These are phyloP conservation scores for Dactylellina drechsleri DNA, from an alignment of 2,329 filamentous ascomycete genomes.

Conservation along the genomic window DNA sequence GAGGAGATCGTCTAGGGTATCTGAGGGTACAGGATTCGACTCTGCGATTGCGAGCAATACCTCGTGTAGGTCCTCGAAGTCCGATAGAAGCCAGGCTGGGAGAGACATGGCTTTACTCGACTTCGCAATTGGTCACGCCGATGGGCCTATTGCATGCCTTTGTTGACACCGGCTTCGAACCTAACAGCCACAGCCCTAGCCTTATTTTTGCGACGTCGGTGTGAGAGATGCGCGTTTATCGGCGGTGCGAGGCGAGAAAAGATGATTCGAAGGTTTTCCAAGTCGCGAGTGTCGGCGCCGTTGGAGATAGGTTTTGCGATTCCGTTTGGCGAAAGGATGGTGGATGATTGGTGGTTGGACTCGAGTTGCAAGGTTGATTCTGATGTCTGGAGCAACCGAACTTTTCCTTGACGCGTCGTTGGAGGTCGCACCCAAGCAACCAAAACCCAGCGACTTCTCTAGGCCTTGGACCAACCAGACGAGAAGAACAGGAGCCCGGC, in stretches of 20 bases:
- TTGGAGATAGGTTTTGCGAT: slow-evolving; percentile 15
- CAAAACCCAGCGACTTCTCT: slow-evolving; percentile 14
- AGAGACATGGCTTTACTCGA: slow-evolving; percentile 31
- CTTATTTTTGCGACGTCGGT: slow-evolving; percentile 5
- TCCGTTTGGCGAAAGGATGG: slow-evolving; percentile 12
- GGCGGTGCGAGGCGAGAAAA: slow-evolving; percentile 1
- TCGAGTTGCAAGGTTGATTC: slow-evolving; percentile 28
- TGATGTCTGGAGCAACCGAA: slow-evolving; percentile 48
- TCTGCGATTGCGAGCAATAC: slow-evolving; percentile 82
- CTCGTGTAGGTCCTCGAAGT: slow-evolving; percentile 84
- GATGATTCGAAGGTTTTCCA: slow-evolving; percentile 9
- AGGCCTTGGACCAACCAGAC: slow-evolving; percentile 8
- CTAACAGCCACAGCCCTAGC: slow-evolving; percentile 8
- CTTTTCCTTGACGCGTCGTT: slow-evolving; percentile 54
- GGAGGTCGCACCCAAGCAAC: slow-evolving; percentile 35
- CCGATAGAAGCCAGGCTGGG: slow-evolving; percentile 59
- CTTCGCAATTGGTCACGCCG: slow-evolving; percentile 27
- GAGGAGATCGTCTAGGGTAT: slow-evolving; percentile 43
- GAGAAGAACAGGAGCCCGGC: slow-evolving; percentile 2
- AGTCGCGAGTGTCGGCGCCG: slow-evolving; percentile 25
- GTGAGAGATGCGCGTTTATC: slow-evolving; percentile 41
- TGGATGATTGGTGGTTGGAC: slow-evolving; percentile 28
- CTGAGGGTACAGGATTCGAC: slow-evolving; percentile 64
- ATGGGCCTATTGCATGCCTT: slow-evolving; percentile 40
- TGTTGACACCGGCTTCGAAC: slow-evolving; percentile 30